Evolutionary conservation across 2,329 filamentous ascomycete genomes (phyloP).

Genomic region (Orbilia quercus): DNA sequence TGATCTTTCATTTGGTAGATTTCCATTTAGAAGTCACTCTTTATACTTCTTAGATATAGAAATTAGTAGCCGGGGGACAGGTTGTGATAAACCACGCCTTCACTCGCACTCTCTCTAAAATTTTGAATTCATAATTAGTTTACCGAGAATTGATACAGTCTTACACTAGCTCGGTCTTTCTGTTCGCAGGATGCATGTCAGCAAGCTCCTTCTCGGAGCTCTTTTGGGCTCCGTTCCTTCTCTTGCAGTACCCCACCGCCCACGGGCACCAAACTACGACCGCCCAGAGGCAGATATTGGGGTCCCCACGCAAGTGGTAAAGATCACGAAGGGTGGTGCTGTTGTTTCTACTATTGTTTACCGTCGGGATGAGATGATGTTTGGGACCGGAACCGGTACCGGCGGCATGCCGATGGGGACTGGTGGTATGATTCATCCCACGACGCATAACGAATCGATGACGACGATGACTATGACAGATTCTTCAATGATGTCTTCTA

Average conservation of each 20-base stretch:
- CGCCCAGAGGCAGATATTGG: too few relatives aligned
- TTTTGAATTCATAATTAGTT: too few relatives aligned
- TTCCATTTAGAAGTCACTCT: too few relatives aligned
- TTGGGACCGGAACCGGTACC: conserved; percentile 20
- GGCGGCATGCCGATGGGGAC: conserved; percentile 6
- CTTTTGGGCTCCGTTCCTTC: background rate
- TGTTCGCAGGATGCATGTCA: background rate
- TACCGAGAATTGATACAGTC: too few relatives aligned
- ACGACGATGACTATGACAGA: background rate
- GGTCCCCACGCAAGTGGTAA: background rate
- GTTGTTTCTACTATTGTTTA: conserved; percentile 19
- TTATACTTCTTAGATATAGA: too few relatives aligned
- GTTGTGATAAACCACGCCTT: too few relatives aligned
- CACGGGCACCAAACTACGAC: too few relatives aligned
- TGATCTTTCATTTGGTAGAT: too few relatives aligned
- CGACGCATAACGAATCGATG: background rate
- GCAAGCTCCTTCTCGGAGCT: background rate
- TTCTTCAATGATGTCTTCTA: too few relatives aligned
- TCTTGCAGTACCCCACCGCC: background rate
- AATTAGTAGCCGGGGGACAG: too few relatives aligned
- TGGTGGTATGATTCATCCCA: background rate
- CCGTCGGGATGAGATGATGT: conserved; percentile 8
- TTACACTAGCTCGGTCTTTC: background rate
- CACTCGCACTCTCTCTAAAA: too few relatives aligned
- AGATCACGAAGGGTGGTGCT: conserved; percentile 2